Evolutionary conservation across 1,139 yeast genomes (phyloP), one percentile per base, ranked within the genome.

Genomic region (Saccharomyces hybrid): DNA sequence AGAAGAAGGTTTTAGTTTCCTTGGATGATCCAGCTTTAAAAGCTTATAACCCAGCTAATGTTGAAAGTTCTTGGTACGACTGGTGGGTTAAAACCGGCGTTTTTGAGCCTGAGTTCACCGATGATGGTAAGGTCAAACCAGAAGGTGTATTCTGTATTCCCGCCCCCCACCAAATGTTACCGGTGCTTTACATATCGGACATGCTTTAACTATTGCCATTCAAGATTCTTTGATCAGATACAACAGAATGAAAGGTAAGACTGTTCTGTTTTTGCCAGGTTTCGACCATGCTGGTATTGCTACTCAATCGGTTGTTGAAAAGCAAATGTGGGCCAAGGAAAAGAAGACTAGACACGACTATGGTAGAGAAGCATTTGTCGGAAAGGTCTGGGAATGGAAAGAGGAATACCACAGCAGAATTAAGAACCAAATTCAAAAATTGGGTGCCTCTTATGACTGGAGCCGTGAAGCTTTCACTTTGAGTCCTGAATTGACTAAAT

Each of bases 271-370:
- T 73, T 73, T 93, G 60, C 99, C 99, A 52, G 99, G 99, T 48
- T 93, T 93, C 68, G 99, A 93, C 73, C 99, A 93, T 71, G 99
- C 99, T 29, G 99, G 99, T 79, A 91, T 93, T 73, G 96, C 97
- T 50, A 95, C 99, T 21, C 99, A 93, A 74, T 88, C 97, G 26
- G 99, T 95, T 62, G 99, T 93, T 61, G 99, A 93, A 75, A 95
- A 93, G 75, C 95, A 87, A 77, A 73, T 93, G 50, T 90, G 96
- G 96, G 87, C 88, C 55, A 82, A 82, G 64, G 91, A 89, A 70
- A 80, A 84, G 75, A 81, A 86, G 71, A 89, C 99, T 54, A 86
- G 98, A 77, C 97, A 93, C 71, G 98, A 93, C 70, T 84, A 81
- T 61, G 96, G 97, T 58, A 88, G 99, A 75, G 97, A 91, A 69